Evolutionary conservation across 2,329 filamentous ascomycete genomes (phyloP), one percentile per base, ranked within the genome.

Genomic region (Karstenula rhodostoma): DNA sequence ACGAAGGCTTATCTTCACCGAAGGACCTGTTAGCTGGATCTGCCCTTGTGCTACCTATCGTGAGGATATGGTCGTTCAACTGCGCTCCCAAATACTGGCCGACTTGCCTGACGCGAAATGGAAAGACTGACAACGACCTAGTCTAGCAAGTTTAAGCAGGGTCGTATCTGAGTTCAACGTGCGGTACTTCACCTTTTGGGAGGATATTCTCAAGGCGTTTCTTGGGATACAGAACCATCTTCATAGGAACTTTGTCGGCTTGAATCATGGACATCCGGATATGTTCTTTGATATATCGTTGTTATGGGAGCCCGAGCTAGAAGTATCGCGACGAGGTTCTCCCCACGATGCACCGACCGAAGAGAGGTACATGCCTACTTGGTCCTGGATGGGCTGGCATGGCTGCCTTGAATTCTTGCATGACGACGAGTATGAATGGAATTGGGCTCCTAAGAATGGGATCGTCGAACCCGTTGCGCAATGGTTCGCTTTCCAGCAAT

Each of bases 311-410:
- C 44, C 44, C 22, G 23, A 47, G 13, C 3, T 22, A n/a, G 44
- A 47, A 29, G 27, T 47, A 12, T 27, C 25, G 12, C 44, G 44
- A 27, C 22, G 44, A 12, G 19, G 19, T 17, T 27, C 44, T 17
- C 13, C 25, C 8, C 4, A 13, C 7, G 19, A 47, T 27, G 44
- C 44, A 17, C 25, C 23, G 4, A 17, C 44, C 13, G 44, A 27
- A 25, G 22, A 4, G 5, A 22, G 25, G 15, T 47, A 29, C 23
- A 22, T 29, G 44, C 44, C 44, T 27, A 47, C 17, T 7, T 47
- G 44, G 44, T 47, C 44, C 8, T 47, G 44, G 44, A 47, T 47
- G 44, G 44, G 44, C 7, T 47, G 44, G 44, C 44, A 47, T 25
- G 44, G 44, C 27, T 22, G 22, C 23, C 27, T 47, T 7, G 5